phyloP scores from a whole-genome alignment of 2,329 filamentous ascomycete genomes.

The Colletotrichum sp. region DNA sequence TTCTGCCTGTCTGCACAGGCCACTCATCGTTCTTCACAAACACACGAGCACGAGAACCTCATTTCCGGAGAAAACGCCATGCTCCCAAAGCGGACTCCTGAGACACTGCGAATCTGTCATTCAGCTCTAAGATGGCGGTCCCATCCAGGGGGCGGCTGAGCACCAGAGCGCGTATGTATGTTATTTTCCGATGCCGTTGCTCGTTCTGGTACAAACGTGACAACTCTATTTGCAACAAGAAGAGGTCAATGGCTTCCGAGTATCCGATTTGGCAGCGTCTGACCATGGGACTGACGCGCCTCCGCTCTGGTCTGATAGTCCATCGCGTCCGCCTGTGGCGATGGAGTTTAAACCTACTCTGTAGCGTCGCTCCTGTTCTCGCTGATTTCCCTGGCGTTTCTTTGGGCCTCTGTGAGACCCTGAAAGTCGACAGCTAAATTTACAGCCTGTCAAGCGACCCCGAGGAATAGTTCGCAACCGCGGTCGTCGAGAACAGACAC shows the following conservation, averaged over 20 bases:
- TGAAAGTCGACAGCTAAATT: neutral
- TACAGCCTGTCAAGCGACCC: neutral
- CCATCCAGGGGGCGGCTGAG: neutral
- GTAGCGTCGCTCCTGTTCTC: neutral
- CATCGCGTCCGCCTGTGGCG: neutral
- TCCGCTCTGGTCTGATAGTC: neutral
- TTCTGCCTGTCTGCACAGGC: neutral
- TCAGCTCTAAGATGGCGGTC: neutral
- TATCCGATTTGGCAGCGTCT: neutral
- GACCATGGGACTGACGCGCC: neutral
- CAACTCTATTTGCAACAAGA: neutral
- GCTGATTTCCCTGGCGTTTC: neutral
- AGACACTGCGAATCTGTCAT: slow-evolving; percentile 5
- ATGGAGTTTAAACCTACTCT: neutral
- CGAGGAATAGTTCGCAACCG: neutral
- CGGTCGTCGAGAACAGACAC: neutral
- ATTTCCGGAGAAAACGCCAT: slow-evolving; percentile 11
- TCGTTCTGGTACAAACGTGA: neutral
- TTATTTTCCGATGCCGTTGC: neutral
- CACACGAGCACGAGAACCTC: neutral
- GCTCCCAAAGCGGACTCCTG: slow-evolving; percentile 2
- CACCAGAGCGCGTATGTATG: neutral
- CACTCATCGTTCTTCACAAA: neutral
- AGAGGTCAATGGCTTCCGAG: neutral
- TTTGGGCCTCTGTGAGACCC: no score